These are phyloP conservation scores for Ganoderma sinense DNA, from an alignment of 1,284 basidiomycete genomes.

Conservation along the genomic window DNA sequence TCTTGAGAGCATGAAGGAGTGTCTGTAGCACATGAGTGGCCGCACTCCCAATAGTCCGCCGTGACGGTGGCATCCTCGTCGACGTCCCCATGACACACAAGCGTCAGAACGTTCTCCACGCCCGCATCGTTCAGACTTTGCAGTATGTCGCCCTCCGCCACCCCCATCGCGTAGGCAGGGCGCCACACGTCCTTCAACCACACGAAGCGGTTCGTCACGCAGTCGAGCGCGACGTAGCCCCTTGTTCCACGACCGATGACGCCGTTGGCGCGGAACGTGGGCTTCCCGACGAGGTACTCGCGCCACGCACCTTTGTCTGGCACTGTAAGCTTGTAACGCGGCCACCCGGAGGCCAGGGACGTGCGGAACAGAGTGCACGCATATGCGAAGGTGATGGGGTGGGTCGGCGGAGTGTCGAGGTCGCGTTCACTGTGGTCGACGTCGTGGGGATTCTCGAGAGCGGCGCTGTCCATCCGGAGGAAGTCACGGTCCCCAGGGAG, in stretches of 20 bases:
- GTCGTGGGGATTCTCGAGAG: not conserved
- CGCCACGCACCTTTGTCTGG: not conserved
- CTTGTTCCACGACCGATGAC: slow-evolving; percentile 8
- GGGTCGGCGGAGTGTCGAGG: not conserved
- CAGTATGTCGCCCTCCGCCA: slow-evolving; percentile 5
- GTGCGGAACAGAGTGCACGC: not conserved
- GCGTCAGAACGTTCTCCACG: slow-evolving; percentile 8
- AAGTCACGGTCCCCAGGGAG: not conserved
- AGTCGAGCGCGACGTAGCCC: slow-evolving; percentile 12
- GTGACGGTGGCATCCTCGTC: slow-evolving; percentile 4
- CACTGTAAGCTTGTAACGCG: slow-evolving; percentile 11
- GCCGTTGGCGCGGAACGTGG: not conserved
- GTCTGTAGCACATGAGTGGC: not conserved
- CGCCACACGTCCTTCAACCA: slow-evolving; percentile 15
- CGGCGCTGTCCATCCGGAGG: slow-evolving; percentile 4
- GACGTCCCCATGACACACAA: slow-evolving; percentile 4
- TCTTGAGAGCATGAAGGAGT: no score
- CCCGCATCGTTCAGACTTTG: not conserved
- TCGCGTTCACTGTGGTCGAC: not conserved
- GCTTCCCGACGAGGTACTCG: not conserved
- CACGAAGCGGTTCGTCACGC: slow-evolving; percentile 1
- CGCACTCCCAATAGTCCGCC: not conserved
- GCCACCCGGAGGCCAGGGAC: not conserved
- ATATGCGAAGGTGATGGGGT: not conserved
- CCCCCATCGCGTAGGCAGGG: not conserved